Evolutionary conservation across 306 rosid species (phyloP).

Genomic region (Cucumis hystrix): DNA sequence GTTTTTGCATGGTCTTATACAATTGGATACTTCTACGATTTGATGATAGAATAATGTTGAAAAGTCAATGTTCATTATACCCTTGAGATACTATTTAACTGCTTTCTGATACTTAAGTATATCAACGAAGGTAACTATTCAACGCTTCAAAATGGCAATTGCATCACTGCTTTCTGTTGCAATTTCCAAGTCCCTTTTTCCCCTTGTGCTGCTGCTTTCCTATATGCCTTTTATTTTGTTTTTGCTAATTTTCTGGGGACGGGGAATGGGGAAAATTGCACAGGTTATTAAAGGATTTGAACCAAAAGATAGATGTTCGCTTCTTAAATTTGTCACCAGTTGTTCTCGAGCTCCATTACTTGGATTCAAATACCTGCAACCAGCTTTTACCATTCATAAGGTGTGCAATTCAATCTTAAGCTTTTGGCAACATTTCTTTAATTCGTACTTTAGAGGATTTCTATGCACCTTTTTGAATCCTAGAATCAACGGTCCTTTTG

Average conservation of each 20-base stretch:
- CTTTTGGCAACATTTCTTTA: constrained; percentile 3
- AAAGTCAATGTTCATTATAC: background rate
- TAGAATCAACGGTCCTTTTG: background rate
- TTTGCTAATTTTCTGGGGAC: background rate
- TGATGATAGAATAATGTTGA: background rate
- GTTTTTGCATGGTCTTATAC: background rate
- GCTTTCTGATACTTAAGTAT: background rate
- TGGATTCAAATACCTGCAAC: constrained; percentile 90
- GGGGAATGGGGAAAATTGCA: background rate
- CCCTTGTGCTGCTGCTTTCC: background rate
- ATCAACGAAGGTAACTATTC: background rate
- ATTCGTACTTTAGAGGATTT: background rate
- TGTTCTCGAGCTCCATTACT: constrained; percentile 98
- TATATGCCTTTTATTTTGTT: background rate
- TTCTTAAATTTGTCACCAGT: constrained; percentile 92
- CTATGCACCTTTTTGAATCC: background rate
- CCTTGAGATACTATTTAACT: background rate
- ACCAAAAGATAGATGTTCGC: constrained; percentile 82
- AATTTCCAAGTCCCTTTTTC: background rate
- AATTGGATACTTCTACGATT: background rate
- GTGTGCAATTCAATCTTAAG: constrained; percentile 25
- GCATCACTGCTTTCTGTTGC: background rate
- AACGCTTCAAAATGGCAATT: background rate
- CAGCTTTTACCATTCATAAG: constrained; percentile 88
- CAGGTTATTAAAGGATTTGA: constrained; percentile 70